Percentiles rank a stretch among this genome's conserved stretches.
Conservation (phyloP, 139 green algal species). For the Microglena sp. region DNA sequence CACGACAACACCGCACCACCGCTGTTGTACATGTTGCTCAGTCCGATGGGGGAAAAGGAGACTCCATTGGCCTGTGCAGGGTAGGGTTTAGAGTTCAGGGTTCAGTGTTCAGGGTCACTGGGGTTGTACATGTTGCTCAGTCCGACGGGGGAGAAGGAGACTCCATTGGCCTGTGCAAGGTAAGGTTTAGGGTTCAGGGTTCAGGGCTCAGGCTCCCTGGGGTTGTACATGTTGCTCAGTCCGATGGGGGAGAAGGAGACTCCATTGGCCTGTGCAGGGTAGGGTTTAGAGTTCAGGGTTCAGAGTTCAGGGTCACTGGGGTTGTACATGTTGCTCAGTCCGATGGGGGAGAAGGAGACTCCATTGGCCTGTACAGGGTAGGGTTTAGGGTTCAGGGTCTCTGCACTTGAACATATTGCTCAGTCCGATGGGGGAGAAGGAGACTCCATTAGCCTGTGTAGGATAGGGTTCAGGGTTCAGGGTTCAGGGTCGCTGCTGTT, state of each 20-base stretch:
- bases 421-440: constrained; percentile 56
- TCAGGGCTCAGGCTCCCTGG: background rate
- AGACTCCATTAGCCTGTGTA: background rate
- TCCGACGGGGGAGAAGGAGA: constrained; percentile 47
- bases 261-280: background rate
- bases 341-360: constrained; percentile 44
- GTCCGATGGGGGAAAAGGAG: constrained; percentile 48
- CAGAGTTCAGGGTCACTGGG: background rate
- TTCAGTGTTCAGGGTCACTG: constrained; percentile 1
- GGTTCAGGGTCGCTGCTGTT: background rate
- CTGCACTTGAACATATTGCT: constrained; percentile 72
- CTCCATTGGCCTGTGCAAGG: background rate
- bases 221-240: constrained; percentile 69
- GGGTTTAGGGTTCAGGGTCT: constrained; percentile 2
- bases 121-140: constrained; percentile 71
- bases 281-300: background rate
- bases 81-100: background rate
- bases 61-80: background rate
- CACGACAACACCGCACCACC: constrained; percentile 50
- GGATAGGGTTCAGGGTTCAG: background rate
- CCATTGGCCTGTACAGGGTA: background rate
- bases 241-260: constrained; percentile 48
- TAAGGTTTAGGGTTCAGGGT: constrained; percentile 1
- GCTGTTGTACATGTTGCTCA: constrained; percentile 69
- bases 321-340: constrained; percentile 70